Evolutionary conservation across 2,329 filamentous ascomycete species (phyloP).

Genomic region (Lasiodiplodia theobromae): DNA sequence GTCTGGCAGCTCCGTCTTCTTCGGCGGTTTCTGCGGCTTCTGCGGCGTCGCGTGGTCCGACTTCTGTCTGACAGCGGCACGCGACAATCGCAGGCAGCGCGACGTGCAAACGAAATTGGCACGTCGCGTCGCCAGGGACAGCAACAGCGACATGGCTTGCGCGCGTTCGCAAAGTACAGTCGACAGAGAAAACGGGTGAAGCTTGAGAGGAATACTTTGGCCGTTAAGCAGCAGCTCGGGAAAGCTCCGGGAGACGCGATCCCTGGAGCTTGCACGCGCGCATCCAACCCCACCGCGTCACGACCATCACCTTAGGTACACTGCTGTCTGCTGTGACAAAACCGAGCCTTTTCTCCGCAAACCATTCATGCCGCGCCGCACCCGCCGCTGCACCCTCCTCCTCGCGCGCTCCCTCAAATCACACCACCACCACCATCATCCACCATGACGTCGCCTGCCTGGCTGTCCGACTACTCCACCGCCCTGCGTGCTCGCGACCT

Average conservation of each 20-base stretch:
- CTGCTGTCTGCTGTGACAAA: background rate
- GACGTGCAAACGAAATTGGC: slow-evolving; percentile 20
- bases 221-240: background rate
- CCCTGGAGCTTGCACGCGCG: background rate
- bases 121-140: slow-evolving; percentile 1
- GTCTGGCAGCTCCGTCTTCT: slow-evolving; percentile 7
- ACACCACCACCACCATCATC: slow-evolving; percentile 30
- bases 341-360: too few species aligned
- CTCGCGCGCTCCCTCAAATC: slow-evolving; percentile 1
- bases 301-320: background rate
- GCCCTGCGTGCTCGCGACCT: slow-evolving; percentile 76
- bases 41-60: background rate
- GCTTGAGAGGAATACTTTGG: background rate
- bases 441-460: slow-evolving; percentile 62
- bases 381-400: background rate
- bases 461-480: slow-evolving; percentile 81
- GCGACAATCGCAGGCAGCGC: slow-evolving; percentile 7
- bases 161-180: background rate
- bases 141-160: slow-evolving; percentile 8
- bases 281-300: slow-evolving; percentile 22
- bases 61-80: background rate
- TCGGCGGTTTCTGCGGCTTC: slow-evolving; percentile 18
- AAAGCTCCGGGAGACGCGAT: background rate
- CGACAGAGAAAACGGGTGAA: background rate
- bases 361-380: slow-evolving; percentile 11